Base-by-base conservation (phyloP, 192 early-diverging fungal species). In the Coemansia sp. region DNA sequence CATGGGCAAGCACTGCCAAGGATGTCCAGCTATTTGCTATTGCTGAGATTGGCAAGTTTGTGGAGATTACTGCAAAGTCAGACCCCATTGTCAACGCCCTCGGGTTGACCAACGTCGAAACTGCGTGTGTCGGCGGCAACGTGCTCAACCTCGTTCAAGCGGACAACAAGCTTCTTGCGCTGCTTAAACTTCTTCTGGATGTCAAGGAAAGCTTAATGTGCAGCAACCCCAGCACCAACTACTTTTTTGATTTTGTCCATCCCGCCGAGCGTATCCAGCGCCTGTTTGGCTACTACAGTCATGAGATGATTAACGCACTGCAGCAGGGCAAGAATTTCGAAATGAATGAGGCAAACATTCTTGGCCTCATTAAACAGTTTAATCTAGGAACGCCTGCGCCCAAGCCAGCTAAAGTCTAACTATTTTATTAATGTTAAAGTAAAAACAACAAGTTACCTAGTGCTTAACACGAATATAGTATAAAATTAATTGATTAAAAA, bases 191-290 rank as follows among this genome's bases (percentile, higher is more conserved):
- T 6, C 56, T 74, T 12, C 23, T 80, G 23, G 26, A 80, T 49
- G 69, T 61, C 51, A 64, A 69, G 21, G 61, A 75, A 10, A 50
- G 71, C 27, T 58, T 71, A n/a, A 53, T 80, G 64, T 80, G 77
- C 72, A 61, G 39, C 53, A 43, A 67, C 37, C 71, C 71, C 5
- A 71, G 72, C 68, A 65, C 63, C 37, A 70, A 71, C 68, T 80
- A 74, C 31, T 80, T 74, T 57, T 71, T 74, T 25, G 77, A 80
- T 57, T 58, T 67, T 57, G 72, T 80, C 3, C 77, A 80, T n/a
- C 77, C 77, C 0, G 67, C 72, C 10, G 72, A 73, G 64, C 63
- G 72, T 0, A 53, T 80, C 35, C 77, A 80, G 68, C 59, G 72
- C 11, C 31, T 80, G 51, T 80, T 80, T 49, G 77, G 77, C 1